phyloP scores from a whole-genome alignment of 345 rosid genomes.

The Rhizophora apiculata region DNA sequence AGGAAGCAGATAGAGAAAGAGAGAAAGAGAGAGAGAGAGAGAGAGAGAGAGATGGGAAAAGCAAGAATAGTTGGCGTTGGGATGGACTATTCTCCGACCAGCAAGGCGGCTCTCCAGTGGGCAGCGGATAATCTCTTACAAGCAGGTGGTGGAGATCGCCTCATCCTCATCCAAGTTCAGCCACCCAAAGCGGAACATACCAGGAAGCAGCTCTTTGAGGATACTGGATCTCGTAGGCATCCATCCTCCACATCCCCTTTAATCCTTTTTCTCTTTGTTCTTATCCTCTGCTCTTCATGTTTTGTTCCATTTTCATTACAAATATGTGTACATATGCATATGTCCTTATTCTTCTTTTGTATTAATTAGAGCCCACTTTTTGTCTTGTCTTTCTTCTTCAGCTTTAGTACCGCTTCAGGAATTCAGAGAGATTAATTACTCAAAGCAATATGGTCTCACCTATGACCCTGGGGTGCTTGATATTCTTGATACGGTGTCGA shows the following conservation, averaged over 20 bases:
- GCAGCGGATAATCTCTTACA: conserved; percentile 37
- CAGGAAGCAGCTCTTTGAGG: conserved; percentile 44
- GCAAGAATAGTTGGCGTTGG: conserved; percentile 39
- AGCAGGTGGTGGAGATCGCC: conserved; percentile 14
- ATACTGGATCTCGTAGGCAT: conserved; percentile 48
- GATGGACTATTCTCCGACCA: conserved; percentile 44
- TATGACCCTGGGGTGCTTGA: conserved; percentile 39
- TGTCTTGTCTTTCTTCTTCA: conserved; percentile 6
- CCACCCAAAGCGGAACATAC: conserved; percentile 46
- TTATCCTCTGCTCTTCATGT: too few relatives aligned
- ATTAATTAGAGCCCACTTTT: not conserved
- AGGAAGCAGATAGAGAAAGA: too few relatives aligned
- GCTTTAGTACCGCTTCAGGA: conserved; percentile 49
- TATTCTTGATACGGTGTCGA: conserved; percentile 36
- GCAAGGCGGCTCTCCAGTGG: conserved; percentile 51
- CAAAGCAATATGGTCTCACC: conserved; percentile 45
- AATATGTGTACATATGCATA: not conserved
- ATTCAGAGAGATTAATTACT: conserved; percentile 40
- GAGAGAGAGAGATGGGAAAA: conserved; percentile 24
- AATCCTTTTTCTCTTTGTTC: too few relatives aligned
- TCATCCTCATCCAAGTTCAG: conserved; percentile 46
- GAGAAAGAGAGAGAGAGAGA: too few relatives aligned
- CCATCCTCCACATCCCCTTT: not conserved
- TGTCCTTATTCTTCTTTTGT: too few relatives aligned
- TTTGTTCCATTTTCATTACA: not conserved